Evolutionary conservation across 345 rosid genomes (phyloP).

Genomic region (Brassica rapa): DNA sequence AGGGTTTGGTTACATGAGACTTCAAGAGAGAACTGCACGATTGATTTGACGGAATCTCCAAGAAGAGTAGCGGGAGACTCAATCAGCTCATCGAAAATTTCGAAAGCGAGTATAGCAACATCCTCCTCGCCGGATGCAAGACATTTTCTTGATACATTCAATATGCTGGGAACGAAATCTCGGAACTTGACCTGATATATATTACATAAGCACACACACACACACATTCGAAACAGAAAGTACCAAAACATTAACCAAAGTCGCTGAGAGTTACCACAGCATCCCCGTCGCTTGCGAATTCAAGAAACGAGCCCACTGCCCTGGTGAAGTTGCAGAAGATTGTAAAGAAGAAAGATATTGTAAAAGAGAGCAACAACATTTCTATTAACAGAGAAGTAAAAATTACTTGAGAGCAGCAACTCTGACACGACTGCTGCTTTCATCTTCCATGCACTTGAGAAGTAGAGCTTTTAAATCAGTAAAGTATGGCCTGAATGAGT

Average conservation of each 20-base stretch:
- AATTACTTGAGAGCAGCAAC: conserved; percentile 96
- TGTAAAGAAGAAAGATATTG: conserved; percentile 24
- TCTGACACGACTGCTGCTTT: conserved; percentile 89
- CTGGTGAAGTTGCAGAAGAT: conserved; percentile 46
- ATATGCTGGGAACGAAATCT: conserved; percentile 95
- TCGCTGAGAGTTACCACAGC: conserved; percentile 74
- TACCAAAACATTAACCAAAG: neutral
- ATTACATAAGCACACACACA: conserved; percentile 1
- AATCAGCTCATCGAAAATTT: conserved; percentile 96
- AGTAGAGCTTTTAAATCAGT: conserved; percentile 86
- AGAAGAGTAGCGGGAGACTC: conserved; percentile 99
- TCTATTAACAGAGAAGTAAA: conserved; percentile 1
- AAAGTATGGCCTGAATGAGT: conserved; percentile 81
- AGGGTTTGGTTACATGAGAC: conserved; percentile 86
- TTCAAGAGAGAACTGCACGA: conserved; percentile 95
- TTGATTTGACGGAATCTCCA: conserved; percentile 93
- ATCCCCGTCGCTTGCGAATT: conserved; percentile 75
- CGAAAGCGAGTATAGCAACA: conserved; percentile 96
- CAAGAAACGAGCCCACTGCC: conserved; percentile 97
- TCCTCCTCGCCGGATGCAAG: conserved; percentile 95
- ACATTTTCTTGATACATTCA: conserved; percentile 88
- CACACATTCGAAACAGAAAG: neutral
- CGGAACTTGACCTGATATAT: conserved; percentile 82
- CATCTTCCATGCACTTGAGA: conserved; percentile 91
- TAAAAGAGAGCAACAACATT: neutral